These are phyloP conservation scores for Vigna radiata DNA, from an alignment of 306 rosid genomes.

Conservation along the genomic window DNA sequence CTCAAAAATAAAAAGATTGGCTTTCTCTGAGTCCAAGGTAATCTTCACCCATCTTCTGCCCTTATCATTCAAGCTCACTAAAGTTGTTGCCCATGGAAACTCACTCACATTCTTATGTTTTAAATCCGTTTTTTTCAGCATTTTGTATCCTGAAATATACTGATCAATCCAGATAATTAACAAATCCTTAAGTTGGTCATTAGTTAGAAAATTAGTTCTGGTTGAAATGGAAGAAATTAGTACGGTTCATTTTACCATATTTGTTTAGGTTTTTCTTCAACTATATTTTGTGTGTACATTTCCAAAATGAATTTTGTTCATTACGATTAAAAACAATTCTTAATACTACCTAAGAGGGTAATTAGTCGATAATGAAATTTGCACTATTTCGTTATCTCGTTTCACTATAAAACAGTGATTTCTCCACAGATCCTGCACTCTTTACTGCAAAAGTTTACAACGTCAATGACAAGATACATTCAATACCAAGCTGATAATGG, in stretches of 20 bases:
- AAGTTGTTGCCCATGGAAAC: not conserved
- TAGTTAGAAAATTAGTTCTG: constrained; percentile 3
- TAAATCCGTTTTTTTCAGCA: not conserved
- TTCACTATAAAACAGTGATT: constrained; percentile 34
- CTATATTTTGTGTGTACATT: not conserved
- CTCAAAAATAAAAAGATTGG: constrained; percentile 85
- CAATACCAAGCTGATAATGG: constrained; percentile 94
- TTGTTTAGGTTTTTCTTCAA: not conserved
- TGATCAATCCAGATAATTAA: not conserved
- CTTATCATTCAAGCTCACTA: constrained; percentile 8
- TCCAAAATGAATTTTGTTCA: constrained; percentile 8
- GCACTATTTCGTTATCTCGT: not conserved
- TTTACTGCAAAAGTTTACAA: constrained; percentile 78
- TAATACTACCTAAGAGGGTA: not conserved
- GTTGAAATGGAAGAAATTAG: constrained; percentile 11
- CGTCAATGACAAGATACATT: constrained; percentile 86
- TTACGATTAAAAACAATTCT: constrained; percentile 20
- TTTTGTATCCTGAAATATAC: not conserved
- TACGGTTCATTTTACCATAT: not conserved
- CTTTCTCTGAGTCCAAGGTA: constrained; percentile 85
- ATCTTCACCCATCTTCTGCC: constrained; percentile 29
- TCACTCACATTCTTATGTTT: constrained; percentile 16
- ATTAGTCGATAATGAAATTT: not conserved
- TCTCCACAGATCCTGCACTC: constrained; percentile 79
- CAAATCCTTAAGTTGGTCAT: not conserved